Percentiles rank a stretch among this genome's conserved stretches.
phyloP scores from a whole-genome alignment of 2,329 filamentous ascomycete genomes.

The Onygena corvina region DNA sequence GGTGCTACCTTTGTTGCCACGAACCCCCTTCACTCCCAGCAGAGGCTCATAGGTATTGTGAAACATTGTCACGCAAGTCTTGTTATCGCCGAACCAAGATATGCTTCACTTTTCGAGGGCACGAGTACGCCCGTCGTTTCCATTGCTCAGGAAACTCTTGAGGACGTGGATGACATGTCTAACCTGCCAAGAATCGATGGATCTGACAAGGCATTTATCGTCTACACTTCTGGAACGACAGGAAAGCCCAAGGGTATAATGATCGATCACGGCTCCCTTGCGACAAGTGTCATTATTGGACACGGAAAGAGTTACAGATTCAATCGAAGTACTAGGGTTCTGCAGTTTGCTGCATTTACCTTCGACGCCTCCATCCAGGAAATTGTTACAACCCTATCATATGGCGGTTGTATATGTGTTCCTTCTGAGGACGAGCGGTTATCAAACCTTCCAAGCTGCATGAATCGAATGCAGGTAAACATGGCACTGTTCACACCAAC shows the following conservation, averaged over 20 bases:
- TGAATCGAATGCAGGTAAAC: conserved; percentile 41
- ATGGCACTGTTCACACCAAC: conserved; percentile 50
- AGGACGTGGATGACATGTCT: neutral
- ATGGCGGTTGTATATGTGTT: conserved; percentile 50
- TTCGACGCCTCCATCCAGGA: conserved; percentile 39
- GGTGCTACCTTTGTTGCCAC: conserved; percentile 8
- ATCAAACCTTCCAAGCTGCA: conserved; percentile 39
- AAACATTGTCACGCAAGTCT: neutral
- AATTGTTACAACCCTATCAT: conserved; percentile 51
- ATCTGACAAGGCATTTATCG: conserved; percentile 28
- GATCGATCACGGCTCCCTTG: conserved; percentile 18
- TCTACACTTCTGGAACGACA: conserved; percentile 40
- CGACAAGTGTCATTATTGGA: conserved; percentile 25
- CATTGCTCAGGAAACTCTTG: neutral
- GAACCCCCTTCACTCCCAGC: conserved; percentile 11
- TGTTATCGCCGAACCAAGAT: conserved; percentile 1
- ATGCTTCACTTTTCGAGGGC: neutral
- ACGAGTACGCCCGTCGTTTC: neutral
- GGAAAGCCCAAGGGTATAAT: conserved; percentile 41
- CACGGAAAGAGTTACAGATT: conserved; percentile 40
- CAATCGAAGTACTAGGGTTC: conserved; percentile 15
- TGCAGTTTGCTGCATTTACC: conserved; percentile 33
- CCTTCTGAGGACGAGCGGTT: conserved; percentile 40
- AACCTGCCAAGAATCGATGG: neutral
- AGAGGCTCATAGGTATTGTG: conserved; percentile 4